Conservation (phyloP, 2,329 filamentous ascomycete genomes). For the Fusarium tanahbumbuense region DNA sequence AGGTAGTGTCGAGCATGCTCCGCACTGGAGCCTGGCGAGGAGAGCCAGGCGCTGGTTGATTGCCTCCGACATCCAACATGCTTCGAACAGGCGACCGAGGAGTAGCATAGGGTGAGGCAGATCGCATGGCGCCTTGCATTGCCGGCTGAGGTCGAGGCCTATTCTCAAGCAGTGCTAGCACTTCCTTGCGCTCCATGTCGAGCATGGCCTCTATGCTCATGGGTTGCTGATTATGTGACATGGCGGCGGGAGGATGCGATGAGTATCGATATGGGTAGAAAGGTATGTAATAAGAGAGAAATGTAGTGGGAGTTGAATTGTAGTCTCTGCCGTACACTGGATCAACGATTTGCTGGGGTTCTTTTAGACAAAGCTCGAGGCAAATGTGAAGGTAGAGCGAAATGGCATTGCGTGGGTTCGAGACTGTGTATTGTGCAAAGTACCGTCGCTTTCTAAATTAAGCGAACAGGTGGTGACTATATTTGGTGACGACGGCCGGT, state of each 20-base stretch:
- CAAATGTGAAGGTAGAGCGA: slow-evolving; percentile 22
- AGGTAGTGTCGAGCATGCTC: slow-evolving; percentile 58
- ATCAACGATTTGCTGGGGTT: slow-evolving; percentile 22
- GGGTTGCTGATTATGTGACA: slow-evolving; percentile 54
- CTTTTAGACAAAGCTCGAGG: slow-evolving; percentile 10
- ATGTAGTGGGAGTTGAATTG: slow-evolving; percentile 1
- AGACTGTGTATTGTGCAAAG: not conserved
- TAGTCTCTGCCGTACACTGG: slow-evolving; percentile 14
- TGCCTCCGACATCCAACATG: slow-evolving; percentile 42
- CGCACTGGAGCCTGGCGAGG: slow-evolving; percentile 70
- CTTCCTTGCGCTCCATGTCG: slow-evolving; percentile 81
- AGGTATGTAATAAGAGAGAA: slow-evolving; percentile 1
- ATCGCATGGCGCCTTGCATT: slow-evolving; percentile 55
- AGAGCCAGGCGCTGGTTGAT: slow-evolving; percentile 41
- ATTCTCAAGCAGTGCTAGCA: slow-evolving; percentile 75
- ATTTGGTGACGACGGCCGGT: not conserved
- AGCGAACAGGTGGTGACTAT: slow-evolving; percentile 1
- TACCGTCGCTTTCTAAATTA: slow-evolving; percentile 16
- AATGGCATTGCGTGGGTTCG: slow-evolving; percentile 34
- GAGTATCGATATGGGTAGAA: not conserved
- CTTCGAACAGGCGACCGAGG: slow-evolving; percentile 76
- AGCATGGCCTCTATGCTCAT: slow-evolving; percentile 83
- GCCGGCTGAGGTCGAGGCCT: slow-evolving; percentile 47
- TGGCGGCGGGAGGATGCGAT: slow-evolving; percentile 37
- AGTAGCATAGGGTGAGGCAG: slow-evolving; percentile 65